Base-by-base conservation (phyloP, 1,284 basidiomycete species). In the Sporisorium graminicola region DNA sequence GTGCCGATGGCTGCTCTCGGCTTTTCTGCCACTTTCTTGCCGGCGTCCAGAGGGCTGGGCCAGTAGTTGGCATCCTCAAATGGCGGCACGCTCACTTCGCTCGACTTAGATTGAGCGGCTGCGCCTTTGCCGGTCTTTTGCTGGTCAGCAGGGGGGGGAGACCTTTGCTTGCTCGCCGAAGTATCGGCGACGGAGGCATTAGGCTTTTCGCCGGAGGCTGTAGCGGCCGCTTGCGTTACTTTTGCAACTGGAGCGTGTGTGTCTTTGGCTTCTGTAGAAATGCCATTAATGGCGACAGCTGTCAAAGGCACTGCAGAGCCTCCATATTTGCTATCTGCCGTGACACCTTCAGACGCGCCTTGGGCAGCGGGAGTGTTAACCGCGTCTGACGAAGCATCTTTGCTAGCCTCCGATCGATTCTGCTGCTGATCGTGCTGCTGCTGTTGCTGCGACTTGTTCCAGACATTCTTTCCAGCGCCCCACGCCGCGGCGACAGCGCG, bases 21-120 rank as follows among this genome's bases (percentile, higher is more conserved):
- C 42, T 66, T 65, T 26, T 73, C 65, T 6, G 37, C 24, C 0
- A 24, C 13, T 49, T 65, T 73, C 57, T 74, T 74, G 29, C 70
- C 75, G 3, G 74, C 78, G 22, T 77, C 78, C 9, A 75, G 50
- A 9, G 77, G 74, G 33, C 57, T 76, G 8, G 73, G 77, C 77
- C 77, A 79, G 24, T 66, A 66, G 42, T 58, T 59, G 43, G 65
- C 62, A 35, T 78, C 76, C 42, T 74, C 68, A 22, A 74, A 65
- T 1, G 75, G 44, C 10, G 75, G 74, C 12, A 65, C 50, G 24
- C 27, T 52, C 8, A 51, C 12, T 13, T 49, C 29, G 13, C 55
- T 4, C 16, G 65, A 16, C 31, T 51, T 58, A 9, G 54, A 6
- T 16, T 63, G 31, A 4, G 53, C 12, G 6, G 40, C 33, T 14